phyloP scores from a whole-genome alignment of 192 early-diverging fungal genomes.

The Chytriomyces sp. region DNA sequence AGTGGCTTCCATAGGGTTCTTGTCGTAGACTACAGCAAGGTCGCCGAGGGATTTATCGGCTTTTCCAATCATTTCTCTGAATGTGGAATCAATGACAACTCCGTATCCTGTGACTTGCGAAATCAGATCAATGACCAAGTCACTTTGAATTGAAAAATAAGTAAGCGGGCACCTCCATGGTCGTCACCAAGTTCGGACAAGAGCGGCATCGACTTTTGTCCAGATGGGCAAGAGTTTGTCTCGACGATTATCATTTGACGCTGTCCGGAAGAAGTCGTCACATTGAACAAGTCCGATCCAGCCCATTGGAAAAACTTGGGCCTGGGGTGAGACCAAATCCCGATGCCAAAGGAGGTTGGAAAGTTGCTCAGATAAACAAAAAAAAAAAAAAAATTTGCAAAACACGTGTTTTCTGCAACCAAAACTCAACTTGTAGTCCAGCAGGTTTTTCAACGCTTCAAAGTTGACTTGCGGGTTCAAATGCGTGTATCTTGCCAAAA shows the following conservation, averaged over 20 bases:
- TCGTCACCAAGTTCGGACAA: slow-evolving; percentile 73
- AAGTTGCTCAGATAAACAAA: too few relatives aligned
- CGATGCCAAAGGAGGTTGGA: too few relatives aligned
- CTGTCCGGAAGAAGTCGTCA: slow-evolving; percentile 78
- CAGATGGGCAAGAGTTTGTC: slow-evolving; percentile 88
- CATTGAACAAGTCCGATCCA: slow-evolving; percentile 86
- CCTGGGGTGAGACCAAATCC: not conserved
- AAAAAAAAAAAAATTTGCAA: too few relatives aligned
- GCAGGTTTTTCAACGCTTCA: slow-evolving; percentile 61
- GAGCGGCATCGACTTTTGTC: slow-evolving; percentile 92
- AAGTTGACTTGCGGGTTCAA: slow-evolving; percentile 79
- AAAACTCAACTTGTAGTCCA: slow-evolving; percentile 47
- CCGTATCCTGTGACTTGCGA: slow-evolving; percentile 76
- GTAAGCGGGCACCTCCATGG: slow-evolving; percentile 66
- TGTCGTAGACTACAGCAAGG: slow-evolving; percentile 82
- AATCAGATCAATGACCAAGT: too few relatives aligned
- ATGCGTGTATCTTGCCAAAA: slow-evolving; percentile 82
- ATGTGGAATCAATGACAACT: slow-evolving; percentile 75
- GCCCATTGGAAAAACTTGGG: slow-evolving; percentile 86
- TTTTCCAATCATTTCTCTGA: slow-evolving; percentile 64
- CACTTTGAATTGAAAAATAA: too few relatives aligned
- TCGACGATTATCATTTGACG: slow-evolving; percentile 91
- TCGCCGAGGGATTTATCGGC: slow-evolving; percentile 69
- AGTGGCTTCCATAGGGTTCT: slow-evolving; percentile 85
- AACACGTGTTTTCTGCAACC: too few relatives aligned